These are phyloP conservation scores for Phytophthora megakarya DNA, from an alignment of 352 stramenopile genomes.

Conservation along the genomic window DNA sequence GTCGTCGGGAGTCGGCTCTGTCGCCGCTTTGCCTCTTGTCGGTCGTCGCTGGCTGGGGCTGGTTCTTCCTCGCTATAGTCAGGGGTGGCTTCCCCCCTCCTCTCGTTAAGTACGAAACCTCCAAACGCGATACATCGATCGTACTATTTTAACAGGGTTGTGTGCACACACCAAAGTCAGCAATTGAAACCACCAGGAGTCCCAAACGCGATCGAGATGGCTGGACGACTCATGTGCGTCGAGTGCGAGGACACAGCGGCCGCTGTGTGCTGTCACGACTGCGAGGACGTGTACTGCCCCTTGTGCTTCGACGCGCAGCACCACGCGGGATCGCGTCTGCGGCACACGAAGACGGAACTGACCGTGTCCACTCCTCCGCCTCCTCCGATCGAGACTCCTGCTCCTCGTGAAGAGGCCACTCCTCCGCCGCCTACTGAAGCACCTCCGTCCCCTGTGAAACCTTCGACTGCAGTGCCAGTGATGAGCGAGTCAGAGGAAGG, in stretches of 20 bases:
- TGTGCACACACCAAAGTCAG: not conserved
- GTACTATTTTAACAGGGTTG: constrained; percentile 6
- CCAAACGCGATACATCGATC: not conserved
- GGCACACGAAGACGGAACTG: constrained; percentile 47
- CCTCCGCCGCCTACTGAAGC: not conserved
- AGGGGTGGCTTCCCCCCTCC: not conserved
- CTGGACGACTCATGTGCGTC: constrained; percentile 65
- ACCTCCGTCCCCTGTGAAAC: constrained; percentile 13
- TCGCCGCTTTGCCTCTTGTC: constrained; percentile 25
- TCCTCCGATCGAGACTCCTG: no score
- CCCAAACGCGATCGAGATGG: constrained; percentile 15
- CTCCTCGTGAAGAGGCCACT: constrained; percentile 6
- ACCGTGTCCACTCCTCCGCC: constrained; percentile 1
- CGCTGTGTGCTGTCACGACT: constrained; percentile 65
- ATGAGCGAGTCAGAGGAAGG: constrained; percentile 40
- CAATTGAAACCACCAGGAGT: not conserved
- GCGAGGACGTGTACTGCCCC: constrained; percentile 76
- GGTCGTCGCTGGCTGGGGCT: constrained; percentile 18
- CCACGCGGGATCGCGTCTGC: constrained; percentile 53
- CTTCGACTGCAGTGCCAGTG: constrained; percentile 15
- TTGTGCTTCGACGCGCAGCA: constrained; percentile 83
- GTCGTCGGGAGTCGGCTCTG: constrained; percentile 17
- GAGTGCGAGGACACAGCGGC: constrained; percentile 87
- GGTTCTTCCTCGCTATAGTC: constrained; percentile 24
- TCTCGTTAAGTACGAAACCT: constrained; percentile 20